These are phyloP conservation scores for Zea luxurians DNA, from an alignment of 176 grass and related monocot genomes.

Conservation along the genomic window DNA sequence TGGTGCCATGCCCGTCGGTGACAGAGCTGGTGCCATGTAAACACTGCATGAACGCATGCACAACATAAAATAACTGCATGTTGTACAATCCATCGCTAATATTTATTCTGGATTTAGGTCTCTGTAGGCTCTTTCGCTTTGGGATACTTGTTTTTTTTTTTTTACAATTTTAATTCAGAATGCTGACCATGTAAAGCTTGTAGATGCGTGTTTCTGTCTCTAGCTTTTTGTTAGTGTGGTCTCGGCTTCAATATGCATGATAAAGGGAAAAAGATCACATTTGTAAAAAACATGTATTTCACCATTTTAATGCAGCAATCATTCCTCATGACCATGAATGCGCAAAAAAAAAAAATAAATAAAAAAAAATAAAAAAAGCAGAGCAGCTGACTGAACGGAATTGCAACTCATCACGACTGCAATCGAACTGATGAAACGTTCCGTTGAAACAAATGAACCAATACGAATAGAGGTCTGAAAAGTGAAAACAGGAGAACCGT, in stretches of 20 bases:
- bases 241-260: neutral
- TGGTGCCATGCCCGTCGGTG: conserved; percentile 41
- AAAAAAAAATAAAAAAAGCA: neutral
- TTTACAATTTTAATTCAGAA: conserved; percentile 12
- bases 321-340: neutral
- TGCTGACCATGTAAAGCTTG: conserved; percentile 38
- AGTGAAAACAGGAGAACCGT: too few species aligned
- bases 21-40: conserved; percentile 41
- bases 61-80: conserved; percentile 26
- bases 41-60: conserved; percentile 33
- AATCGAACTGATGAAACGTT: too few species aligned
- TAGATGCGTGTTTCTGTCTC: neutral
- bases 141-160: neutral
- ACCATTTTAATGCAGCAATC: neutral
- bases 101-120: conserved; percentile 32
- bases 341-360: too few species aligned
- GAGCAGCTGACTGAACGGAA: too few species aligned
- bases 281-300: neutral
- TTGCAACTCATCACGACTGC: too few species aligned
- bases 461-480: too few species aligned
- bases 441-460: too few species aligned
- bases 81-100: conserved; percentile 43
- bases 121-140: conserved; percentile 23
- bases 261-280: neutral
- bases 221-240: neutral